Percentiles rank a stretch among this genome's conserved stretches.
Conservation (phyloP, 495 filamentous ascomycete genomes). For the Aspergillus hancockii region DNA sequence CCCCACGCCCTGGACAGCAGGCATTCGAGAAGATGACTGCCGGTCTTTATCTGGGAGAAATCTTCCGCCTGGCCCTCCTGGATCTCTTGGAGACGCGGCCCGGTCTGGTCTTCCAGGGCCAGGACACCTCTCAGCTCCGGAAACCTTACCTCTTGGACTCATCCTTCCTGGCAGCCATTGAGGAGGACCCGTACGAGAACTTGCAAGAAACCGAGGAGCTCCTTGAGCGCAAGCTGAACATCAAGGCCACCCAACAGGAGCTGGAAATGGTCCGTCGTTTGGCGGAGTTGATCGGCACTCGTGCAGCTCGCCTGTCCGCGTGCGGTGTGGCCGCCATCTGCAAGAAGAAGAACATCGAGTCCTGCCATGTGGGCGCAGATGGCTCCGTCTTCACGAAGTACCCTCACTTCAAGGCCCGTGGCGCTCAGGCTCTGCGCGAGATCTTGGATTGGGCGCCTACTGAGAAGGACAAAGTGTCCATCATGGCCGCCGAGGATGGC, state of each 20-base stretch:
- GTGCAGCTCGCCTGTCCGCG: constrained; percentile 86
- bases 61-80: constrained; percentile 87
- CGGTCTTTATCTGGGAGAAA: constrained; percentile 90
- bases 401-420: constrained; percentile 91
- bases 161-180: constrained; percentile 93
- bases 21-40: constrained; percentile 98
- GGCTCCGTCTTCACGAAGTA: constrained; percentile 98
- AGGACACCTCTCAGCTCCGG: constrained; percentile 75
- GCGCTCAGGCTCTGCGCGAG: constrained; percentile 85
- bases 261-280: constrained; percentile 84
- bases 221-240: constrained; percentile 70
- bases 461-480: constrained; percentile 80
- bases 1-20: constrained; percentile 92
- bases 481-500: constrained; percentile 89
- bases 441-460: constrained; percentile 86
- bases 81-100: constrained; percentile 80
- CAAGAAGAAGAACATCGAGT: constrained; percentile 86
- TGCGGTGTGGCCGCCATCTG: constrained; percentile 95
- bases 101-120: constrained; percentile 76
- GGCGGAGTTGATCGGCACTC: constrained; percentile 91
- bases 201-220: constrained; percentile 80
- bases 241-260: constrained; percentile 69
- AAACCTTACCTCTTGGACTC: constrained; percentile 87
- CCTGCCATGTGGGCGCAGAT: constrained; percentile 93
- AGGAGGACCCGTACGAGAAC: constrained; percentile 95